A percentile compares a stretch with the other conserved stretches of the same genome.
These are phyloP conservation scores for Aegilops bicornis DNA, from an alignment of 176 grass and related monocot genomes.

Conservation along the genomic window DNA sequence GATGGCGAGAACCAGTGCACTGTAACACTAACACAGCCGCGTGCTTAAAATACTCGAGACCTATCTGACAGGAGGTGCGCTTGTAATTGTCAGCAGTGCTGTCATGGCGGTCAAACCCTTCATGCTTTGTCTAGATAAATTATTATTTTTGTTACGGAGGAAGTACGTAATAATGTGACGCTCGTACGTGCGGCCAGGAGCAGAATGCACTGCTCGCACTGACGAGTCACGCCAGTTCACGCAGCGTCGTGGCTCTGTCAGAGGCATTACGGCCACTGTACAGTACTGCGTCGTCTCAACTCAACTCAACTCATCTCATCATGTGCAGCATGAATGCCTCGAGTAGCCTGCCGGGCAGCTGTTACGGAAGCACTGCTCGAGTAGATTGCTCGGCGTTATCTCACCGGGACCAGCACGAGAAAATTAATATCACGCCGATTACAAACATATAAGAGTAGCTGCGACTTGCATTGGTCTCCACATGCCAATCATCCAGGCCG, in stretches of 20 bases:
- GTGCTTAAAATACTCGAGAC: not conserved
- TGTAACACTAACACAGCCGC: not conserved
- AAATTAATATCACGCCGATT: not conserved
- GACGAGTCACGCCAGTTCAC: too few species aligned
- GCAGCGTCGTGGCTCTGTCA: not conserved
- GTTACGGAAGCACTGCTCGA: not conserved
- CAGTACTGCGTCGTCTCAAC: not conserved
- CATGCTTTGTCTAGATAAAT: too few species aligned
- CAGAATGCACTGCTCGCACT: not conserved
- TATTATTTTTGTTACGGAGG: too few species aligned
- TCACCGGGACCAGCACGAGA: not conserved
- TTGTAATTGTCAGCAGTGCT: too few species aligned
- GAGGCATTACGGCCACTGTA: not conserved
- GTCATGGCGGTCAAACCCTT: too few species aligned
- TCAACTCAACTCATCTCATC: not conserved
- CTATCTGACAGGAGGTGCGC: not conserved
- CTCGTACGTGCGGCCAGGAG: not conserved
- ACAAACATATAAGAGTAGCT: not conserved
- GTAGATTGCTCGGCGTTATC: not conserved
- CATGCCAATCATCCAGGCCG: conserved; percentile 26
- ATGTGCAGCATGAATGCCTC: not conserved
- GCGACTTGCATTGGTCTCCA: conserved; percentile 10
- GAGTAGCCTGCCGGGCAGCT: not conserved
- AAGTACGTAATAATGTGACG: too few species aligned
- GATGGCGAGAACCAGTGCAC: not conserved